A percentile compares a stretch with the other conserved stretches of the same genome.
phyloP scores from a whole-genome alignment of 192 early-diverging fungal genomes.

The Podila epigama region DNA sequence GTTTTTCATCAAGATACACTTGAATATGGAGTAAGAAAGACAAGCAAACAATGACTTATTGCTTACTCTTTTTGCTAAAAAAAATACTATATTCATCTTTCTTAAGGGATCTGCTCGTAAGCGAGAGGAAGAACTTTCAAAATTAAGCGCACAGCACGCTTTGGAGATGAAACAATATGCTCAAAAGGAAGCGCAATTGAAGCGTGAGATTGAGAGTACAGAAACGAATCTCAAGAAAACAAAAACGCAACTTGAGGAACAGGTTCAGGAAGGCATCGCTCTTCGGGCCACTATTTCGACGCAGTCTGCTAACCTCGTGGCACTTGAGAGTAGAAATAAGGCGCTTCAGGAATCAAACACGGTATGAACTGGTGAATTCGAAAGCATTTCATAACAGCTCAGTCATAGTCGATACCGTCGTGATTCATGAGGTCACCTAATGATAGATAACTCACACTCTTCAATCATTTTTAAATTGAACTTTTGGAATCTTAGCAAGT shows the following conservation, averaged over 20 bases:
- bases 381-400: too few relatives aligned
- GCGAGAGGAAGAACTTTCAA: conserved; percentile 48
- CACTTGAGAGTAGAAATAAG: conserved; percentile 55
- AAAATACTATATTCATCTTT: too few relatives aligned
- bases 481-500: too few relatives aligned
- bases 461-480: neutral
- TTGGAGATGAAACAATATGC: conserved; percentile 47
- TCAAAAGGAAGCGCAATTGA: conserved; percentile 26
- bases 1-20: neutral
- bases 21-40: neutral
- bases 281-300: conserved; percentile 57
- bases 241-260: conserved; percentile 34
- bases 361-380: conserved; percentile 15
- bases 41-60: neutral
- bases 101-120: conserved; percentile 41
- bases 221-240: conserved; percentile 33
- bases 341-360: conserved; percentile 50
- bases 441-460: too few relatives aligned
- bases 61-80: neutral
- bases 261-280: conserved; percentile 51
- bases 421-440: too few relatives aligned
- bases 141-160: conserved; percentile 23
- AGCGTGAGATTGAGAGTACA: conserved; percentile 43
- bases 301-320: conserved; percentile 51
- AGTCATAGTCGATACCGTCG: too few relatives aligned